Conservation (phyloP, 441 rosid species). For the Gossypium schwendimanii region DNA sequence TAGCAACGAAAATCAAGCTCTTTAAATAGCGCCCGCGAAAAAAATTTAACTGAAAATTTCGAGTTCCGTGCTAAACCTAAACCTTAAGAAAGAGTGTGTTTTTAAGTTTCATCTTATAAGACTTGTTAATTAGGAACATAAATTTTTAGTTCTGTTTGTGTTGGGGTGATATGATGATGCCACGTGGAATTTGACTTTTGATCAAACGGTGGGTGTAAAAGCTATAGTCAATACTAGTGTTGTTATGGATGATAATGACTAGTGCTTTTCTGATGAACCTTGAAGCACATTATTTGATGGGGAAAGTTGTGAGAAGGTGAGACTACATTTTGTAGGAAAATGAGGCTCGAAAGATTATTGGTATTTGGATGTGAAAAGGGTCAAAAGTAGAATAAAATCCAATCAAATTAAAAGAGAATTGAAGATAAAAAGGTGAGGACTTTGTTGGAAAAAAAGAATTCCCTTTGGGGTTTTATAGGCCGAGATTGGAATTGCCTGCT, state of each 20-base stretch:
- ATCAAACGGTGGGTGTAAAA: neutral
- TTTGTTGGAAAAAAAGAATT: neutral
- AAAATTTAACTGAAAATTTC: conserved; percentile 8
- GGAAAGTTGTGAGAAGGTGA: neutral
- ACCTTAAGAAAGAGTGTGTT: neutral
- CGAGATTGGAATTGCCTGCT: too few species aligned
- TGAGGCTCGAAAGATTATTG: neutral
- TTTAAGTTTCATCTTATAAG: neutral
- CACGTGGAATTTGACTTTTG: neutral
- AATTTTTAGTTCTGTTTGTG: neutral
- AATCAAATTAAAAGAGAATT: neutral
- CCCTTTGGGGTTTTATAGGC: neutral
- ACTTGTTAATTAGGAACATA: neutral
- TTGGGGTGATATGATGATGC: neutral
- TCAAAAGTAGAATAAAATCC: neutral
- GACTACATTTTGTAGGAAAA: neutral
- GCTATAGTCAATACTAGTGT: neutral
- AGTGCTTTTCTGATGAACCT: too few species aligned
- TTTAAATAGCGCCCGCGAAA: conserved; percentile 1
- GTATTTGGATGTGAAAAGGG: neutral
- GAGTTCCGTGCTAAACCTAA: conserved; percentile 5
- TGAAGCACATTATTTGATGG: too few species aligned
- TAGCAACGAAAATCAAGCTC: neutral
- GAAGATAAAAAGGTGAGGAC: neutral
- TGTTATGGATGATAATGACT: too few species aligned